Conservation (phyloP, 306 rosid genomes). For the Cajanus cajan region DNA sequence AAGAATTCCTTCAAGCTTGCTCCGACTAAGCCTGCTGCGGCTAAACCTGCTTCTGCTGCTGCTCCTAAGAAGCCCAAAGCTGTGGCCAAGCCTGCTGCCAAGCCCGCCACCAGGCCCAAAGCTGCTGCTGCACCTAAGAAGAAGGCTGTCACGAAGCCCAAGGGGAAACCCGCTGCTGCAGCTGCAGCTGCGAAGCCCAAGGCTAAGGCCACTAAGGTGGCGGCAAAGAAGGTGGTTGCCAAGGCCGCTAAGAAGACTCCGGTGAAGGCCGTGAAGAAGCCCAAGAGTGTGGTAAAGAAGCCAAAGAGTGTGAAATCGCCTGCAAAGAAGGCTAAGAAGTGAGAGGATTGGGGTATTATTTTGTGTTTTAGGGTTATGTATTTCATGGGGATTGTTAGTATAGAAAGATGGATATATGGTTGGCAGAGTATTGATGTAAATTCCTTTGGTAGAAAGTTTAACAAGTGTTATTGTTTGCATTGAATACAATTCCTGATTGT, state of each 20-base stretch:
- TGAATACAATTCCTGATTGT: background rate
- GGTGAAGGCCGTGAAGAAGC: background rate
- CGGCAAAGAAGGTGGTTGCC: constrained; percentile 10
- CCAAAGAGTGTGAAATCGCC: constrained; percentile 51
- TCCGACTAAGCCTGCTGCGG: background rate
- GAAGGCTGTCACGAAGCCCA: constrained; percentile 38
- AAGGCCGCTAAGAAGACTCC: background rate
- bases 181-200: constrained; percentile 43
- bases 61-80: constrained; percentile 44
- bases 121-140: background rate
- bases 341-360: background rate
- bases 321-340: constrained; percentile 47
- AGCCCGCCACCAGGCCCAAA: background rate
- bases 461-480: background rate
- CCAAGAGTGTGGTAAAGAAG: constrained; percentile 23
- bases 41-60: background rate
- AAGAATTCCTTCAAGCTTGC: constrained; percentile 73
- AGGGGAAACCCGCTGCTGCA: constrained; percentile 39
- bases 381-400: background rate
- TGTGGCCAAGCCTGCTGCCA: constrained; percentile 28
- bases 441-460: background rate
- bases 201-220: constrained; percentile 21
- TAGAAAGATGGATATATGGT: background rate
- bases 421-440: background rate
- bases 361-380: background rate